Evolutionary conservation across 2,329 filamentous ascomycete genomes (phyloP).

Genomic region (Fusarium coffeatum): DNA sequence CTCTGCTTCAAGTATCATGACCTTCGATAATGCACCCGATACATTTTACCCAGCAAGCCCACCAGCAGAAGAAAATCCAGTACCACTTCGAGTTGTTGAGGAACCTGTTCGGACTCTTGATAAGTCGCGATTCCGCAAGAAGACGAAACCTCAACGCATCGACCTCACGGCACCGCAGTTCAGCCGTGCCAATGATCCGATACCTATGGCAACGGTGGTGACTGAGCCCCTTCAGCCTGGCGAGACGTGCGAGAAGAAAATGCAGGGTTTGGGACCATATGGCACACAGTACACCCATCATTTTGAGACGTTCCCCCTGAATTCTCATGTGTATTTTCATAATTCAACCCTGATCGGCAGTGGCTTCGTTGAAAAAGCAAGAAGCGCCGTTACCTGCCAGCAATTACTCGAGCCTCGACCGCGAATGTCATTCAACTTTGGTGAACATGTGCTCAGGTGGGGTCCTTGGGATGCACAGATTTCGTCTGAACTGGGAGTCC

Average conservation of each 20-base stretch:
- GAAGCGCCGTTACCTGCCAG: slow-evolving; percentile 47
- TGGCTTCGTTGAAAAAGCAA: slow-evolving; percentile 59
- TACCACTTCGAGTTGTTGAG: slow-evolving; percentile 35
- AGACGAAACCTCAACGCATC: slow-evolving; percentile 56
- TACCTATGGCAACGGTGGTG: slow-evolving; percentile 44
- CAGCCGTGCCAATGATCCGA: slow-evolving; percentile 64
- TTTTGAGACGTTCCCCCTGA: slow-evolving; percentile 71
- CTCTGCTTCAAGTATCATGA: slow-evolving; percentile 33
- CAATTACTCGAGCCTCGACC: slow-evolving; percentile 49
- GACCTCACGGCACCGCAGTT: slow-evolving; percentile 66
- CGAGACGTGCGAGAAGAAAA: slow-evolving; percentile 43
- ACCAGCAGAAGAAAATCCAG: slow-evolving; percentile 41
- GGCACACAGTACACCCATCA: slow-evolving; percentile 71
- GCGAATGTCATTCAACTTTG: slow-evolving; percentile 58
- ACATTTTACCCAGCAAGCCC: slow-evolving; percentile 36
- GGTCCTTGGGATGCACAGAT: slow-evolving; percentile 66
- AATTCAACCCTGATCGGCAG: slow-evolving; percentile 68
- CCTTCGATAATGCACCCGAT: slow-evolving; percentile 29
- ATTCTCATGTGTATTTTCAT: slow-evolving; percentile 68
- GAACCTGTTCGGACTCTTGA: slow-evolving; percentile 7
- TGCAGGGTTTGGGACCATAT: slow-evolving; percentile 69
- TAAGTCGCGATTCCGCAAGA: slow-evolving; percentile 58
- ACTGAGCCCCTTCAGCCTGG: slow-evolving; percentile 15
- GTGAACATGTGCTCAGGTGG: slow-evolving; percentile 64
- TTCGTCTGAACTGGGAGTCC: slow-evolving; percentile 71